A percentile compares a stretch with the other conserved stretches of the same genome.
phyloP scores from a whole-genome alignment of 495 filamentous ascomycete genomes.

The Sabuloglossum arenarium region DNA sequence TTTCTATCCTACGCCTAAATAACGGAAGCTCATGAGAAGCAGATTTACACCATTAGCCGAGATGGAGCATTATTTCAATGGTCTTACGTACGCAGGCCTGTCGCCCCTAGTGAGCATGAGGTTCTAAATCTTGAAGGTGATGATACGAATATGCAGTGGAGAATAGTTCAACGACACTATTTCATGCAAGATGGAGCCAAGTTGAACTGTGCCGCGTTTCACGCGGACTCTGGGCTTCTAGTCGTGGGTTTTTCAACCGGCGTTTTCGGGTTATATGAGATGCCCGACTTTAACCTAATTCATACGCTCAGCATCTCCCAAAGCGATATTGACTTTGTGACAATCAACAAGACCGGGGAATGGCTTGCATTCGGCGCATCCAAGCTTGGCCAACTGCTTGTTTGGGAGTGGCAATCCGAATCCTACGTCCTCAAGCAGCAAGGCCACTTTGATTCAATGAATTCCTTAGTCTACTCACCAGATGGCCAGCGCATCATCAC shows the following conservation, averaged over 20 bases:
- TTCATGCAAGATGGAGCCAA: conserved; percentile 82
- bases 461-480: conserved; percentile 76
- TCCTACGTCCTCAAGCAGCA: conserved; percentile 99
- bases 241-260: conserved; percentile 91
- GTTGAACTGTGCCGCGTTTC: conserved; percentile 72
- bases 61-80: conserved; percentile 47
- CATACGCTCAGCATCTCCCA: conserved; percentile 88
- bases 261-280: conserved; percentile 78
- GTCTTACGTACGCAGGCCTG: conserved; percentile 31
- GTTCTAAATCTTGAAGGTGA: conserved; percentile 20
- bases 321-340: conserved; percentile 83
- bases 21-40: conserved; percentile 42
- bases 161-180: conserved; percentile 69
- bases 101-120: conserved; percentile 7
- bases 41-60: conserved; percentile 40
- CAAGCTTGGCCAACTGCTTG: conserved; percentile 77
- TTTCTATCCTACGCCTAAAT: conserved; percentile 14
- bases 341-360: conserved; percentile 81
- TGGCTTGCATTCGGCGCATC: conserved; percentile 98
- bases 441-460: conserved; percentile 94
- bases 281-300: conserved; percentile 92
- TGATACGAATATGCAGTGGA: conserved; percentile 52
- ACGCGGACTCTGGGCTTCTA: conserved; percentile 64
- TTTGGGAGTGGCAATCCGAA: conserved; percentile 99
- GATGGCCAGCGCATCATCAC: conserved; percentile 87